These are phyloP conservation scores for Phytophthora citricola DNA, from an alignment of 352 stramenopile genomes.

Conservation along the genomic window DNA sequence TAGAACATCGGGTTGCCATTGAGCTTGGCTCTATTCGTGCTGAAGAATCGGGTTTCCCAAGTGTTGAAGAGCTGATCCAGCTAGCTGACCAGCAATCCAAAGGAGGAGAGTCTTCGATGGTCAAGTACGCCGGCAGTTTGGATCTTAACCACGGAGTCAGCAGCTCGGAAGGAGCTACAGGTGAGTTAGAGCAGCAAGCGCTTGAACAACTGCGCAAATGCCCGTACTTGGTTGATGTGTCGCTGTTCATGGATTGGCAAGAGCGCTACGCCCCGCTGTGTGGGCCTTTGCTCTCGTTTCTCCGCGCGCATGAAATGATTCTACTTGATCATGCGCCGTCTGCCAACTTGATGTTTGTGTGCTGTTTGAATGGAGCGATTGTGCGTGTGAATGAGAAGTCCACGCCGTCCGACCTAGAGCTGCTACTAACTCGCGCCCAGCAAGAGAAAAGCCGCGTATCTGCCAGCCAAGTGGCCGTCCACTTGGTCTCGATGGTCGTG, in stretches of 20 bases:
- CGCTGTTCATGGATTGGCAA: constrained; percentile 60
- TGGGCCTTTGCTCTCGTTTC: constrained; percentile 68
- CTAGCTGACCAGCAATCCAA: constrained; percentile 19
- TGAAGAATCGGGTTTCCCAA: constrained; percentile 29
- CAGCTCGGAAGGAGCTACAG: constrained; percentile 34
- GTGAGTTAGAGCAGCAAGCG: constrained; percentile 58
- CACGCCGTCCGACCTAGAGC: constrained; percentile 58
- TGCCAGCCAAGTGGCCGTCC: constrained; percentile 49
- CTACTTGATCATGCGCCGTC: constrained; percentile 73
- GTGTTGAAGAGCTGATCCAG: constrained; percentile 30
- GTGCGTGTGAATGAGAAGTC: constrained; percentile 67
- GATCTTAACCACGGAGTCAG: constrained; percentile 22
- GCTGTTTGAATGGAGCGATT: constrained; percentile 65
- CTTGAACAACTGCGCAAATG: constrained; percentile 53
- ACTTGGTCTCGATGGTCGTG: constrained; percentile 72
- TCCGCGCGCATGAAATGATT: constrained; percentile 87
- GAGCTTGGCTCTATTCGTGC: constrained; percentile 32
- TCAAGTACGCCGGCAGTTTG: constrained; percentile 53
- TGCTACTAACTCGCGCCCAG: constrained; percentile 33
- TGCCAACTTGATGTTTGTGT: constrained; percentile 65
- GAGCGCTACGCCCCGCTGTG: constrained; percentile 66
- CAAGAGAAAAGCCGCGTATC: constrained; percentile 17
- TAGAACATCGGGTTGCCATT: constrained; percentile 31
- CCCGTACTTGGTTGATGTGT: constrained; percentile 72
- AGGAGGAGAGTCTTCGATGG: constrained; percentile 22